Base-by-base conservation (phyloP, 148 eudicot genomes). In the Arctostaphylos glauca region DNA sequence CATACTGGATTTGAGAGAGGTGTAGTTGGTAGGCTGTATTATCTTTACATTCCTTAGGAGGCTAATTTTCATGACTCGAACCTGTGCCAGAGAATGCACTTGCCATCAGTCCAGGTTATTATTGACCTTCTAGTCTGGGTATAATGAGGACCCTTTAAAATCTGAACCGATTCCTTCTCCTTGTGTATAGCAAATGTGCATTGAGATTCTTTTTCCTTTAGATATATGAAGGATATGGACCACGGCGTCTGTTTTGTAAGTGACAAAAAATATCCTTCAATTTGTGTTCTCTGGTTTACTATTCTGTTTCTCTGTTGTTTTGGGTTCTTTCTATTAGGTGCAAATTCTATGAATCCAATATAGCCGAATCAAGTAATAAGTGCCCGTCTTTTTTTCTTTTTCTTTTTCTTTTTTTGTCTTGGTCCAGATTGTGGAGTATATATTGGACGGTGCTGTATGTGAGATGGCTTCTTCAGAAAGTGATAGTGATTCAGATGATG, bases 401-500 rank as follows among this genome's bases (percentile, higher is more conserved):
- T 31, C 1, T 31, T 31, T 31, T 75, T 31, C 18, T 18, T 78
- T 78, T 84, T 31, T 68, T 52, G 38, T 75, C 80, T 66, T 66
- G 44, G 44, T 64, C 82, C 95, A 95, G 98, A 88, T 94, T 82
- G 93, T 90, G 49, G 87, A 82, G 60, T 93, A 88, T 68, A 75
- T 96, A 76, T 41, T 89, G 16, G 82, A 87, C 25, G 95, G 86
- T 31, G 47, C 75, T 81, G 44, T 81, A 0, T 74, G 62, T 76
- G 50, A 54, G 60, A 66, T 74, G 9, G 49, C 83, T 70, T 87
- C 92, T 67, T 89, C 89, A 6, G 93, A 91, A n/a, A 89, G 90
- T 76, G 98, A 92, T 53, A 89, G 87, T 50, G 98, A 91, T 84
- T 84, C 88, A 43, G 92, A 92, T 64, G 93, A 84, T 52, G 89